Base-by-base conservation (phyloP, 768 basidiomycete genomes). In the Grammothele lineata region DNA sequence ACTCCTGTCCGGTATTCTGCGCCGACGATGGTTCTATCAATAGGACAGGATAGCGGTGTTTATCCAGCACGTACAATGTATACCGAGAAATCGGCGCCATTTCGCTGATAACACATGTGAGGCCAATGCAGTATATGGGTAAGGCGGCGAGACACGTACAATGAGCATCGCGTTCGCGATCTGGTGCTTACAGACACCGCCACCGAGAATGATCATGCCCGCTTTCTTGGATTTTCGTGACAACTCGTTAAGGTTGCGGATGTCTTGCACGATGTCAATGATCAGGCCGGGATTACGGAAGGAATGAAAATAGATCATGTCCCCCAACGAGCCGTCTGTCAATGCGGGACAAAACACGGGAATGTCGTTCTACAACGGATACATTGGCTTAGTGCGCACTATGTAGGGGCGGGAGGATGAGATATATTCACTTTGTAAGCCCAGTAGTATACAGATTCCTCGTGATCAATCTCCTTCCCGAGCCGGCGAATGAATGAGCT, bases 131-230 rank as follows among this genome's bases (percentile, higher is more conserved):
- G 21, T 15, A 17, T 32, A 37, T n/a, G 47, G 10, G 38, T 40
- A 15, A 46, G 37, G 11, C 35, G 18, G 24, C 7, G 8, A 36
- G 37, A 10, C 19, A 55, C 78, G 67, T 66, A 97, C 95, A 62
- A 99, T 96, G 19, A 99, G 72, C 96, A 99, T 97, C 1, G 95
- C 93, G 62, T 99, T 99, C n/a, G 95, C 95, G 47, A 99, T 96
- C 62, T 99, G 96, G 63, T 99, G 96, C 65, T 99, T 99, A 72
- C 94, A 98, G 9, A 99, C 93, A 1, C 96, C 96, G 2, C 96
- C 96, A 7, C 96, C 96, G 11, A 98, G 80, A 43, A 99, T 83
- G 57, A 99, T 92, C 94, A 98, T 98, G 2, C 96, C 96, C 17
- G 96, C 96, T 68, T 92, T 94, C 46, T 80, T 83, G 27, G 94